phyloP scores from a whole-genome alignment of 2,329 filamentous ascomycete species.

The Pyrenophora seminiperda region DNA sequence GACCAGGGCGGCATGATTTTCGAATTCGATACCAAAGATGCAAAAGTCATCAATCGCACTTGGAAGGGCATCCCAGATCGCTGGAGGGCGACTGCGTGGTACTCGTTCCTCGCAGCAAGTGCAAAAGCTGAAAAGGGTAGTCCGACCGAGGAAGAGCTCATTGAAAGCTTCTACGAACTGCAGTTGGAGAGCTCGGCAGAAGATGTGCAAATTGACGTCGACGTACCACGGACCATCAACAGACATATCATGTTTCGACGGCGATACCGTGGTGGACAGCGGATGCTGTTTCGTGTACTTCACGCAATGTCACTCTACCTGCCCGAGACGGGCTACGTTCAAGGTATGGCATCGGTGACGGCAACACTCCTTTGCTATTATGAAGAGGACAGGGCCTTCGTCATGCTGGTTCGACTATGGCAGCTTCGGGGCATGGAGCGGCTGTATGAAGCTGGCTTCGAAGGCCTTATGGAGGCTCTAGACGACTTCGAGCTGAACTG shows the following conservation, averaged over 20 bases:
- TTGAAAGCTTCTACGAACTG: conserved; percentile 72
- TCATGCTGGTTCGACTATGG: conserved; percentile 97
- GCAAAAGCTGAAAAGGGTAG: conserved; percentile 68
- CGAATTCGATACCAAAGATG: conserved; percentile 79
- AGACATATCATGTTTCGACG: conserved; percentile 96
- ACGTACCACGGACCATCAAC: conserved; percentile 93
- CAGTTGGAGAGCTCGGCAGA: conserved; percentile 79
- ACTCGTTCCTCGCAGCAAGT: conserved; percentile 82
- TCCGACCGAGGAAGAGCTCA: conserved; percentile 72
- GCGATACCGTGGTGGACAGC: conserved; percentile 85
- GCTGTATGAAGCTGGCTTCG: conserved; percentile 83
- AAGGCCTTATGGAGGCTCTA: conserved; percentile 82
- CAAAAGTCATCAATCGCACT: conserved; percentile 82
- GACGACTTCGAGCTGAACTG: conserved; percentile 83
- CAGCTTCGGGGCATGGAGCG: conserved; percentile 82
- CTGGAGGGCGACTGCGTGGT: conserved; percentile 93
- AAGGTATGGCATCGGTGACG: conserved; percentile 94
- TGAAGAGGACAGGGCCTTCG: conserved; percentile 90
- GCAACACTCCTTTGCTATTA: conserved; percentile 95
- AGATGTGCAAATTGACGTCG: conserved; percentile 95
- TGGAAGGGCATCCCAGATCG: conserved; percentile 99
- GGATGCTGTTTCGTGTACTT: conserved; percentile 87
- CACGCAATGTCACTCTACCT: conserved; percentile 92
- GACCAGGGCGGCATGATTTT: conserved; percentile 67
- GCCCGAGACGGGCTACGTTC: conserved; percentile 90